phyloP scores from a whole-genome alignment of 345 rosid species.

The Camelina sativa region DNA sequence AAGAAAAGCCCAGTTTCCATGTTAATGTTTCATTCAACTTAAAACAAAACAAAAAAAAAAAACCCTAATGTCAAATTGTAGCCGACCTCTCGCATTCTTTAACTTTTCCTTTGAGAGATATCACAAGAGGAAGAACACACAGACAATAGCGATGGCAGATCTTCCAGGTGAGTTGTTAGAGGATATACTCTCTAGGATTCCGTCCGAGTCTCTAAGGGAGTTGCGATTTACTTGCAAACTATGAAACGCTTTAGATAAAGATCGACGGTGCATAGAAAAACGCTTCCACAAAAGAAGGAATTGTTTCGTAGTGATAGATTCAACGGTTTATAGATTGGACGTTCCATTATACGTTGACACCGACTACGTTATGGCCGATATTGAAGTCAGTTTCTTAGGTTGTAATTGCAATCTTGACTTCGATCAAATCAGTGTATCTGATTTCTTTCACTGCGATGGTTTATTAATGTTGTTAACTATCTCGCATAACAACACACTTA shows the following conservation, averaged over 20 bases:
- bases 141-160: background rate
- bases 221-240: background rate
- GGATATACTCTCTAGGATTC: background rate
- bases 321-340: background rate
- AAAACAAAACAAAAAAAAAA: too few species aligned
- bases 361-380: too few species aligned
- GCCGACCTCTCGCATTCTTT: too few species aligned
- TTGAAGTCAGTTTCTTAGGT: background rate
- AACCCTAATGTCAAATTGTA: too few species aligned
- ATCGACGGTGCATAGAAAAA: background rate
- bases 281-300: background rate
- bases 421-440: background rate
- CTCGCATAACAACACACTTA: background rate
- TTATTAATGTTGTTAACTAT: background rate
- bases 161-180: slow-evolving; percentile 1
- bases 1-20: too few species aligned
- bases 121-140: background rate
- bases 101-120: too few species aligned
- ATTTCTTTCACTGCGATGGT: background rate
- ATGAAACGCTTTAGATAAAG: background rate
- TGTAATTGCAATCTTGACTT: background rate
- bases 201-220: background rate
- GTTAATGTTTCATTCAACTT: too few species aligned
- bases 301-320: background rate
- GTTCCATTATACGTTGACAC: background rate